Base-by-base conservation (phyloP, 2,329 filamentous ascomycete genomes). In the Phialocephala subalpina region DNA sequence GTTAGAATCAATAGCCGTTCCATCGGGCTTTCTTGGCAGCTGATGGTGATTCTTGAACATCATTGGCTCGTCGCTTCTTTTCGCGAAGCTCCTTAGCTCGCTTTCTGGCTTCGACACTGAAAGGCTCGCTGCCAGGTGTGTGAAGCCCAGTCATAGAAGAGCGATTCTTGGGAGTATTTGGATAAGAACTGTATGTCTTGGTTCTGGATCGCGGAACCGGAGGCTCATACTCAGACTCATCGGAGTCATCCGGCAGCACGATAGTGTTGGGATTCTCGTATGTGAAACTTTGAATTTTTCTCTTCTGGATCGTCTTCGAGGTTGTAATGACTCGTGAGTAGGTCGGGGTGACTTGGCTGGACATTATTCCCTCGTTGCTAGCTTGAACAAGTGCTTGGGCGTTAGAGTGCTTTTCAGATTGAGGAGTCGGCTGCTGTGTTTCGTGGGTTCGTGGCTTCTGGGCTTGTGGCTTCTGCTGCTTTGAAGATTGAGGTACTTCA, bases 281-380 rank as follows among this genome's bases (percentile, higher is more conserved):
- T 7, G 16, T 16, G 55, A 57, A 57, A 5, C 33, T 40, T 14
- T 38, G 55, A 11, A 57, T 35, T 18, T 22, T 22, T 20, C 20
- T n/a, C 33, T 57, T 57, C 16, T 35, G 35, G 11, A 57, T 20
- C 3, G 55, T 57, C 33, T 57, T 57, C 11, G 55, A 36, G 2
- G 29, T 57, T 22, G 55, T 57, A 20, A 57, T 20, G 2, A 57
- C 55, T 38, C 33, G 29, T 4, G 49, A 29, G 49, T 29, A 53
- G 16, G 22, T 1, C 14, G 35, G 55, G 6, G 18, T 56, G 5
- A 18, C 22, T n/a, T 18, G 18, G 20, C 25, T 33, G 11, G n/a
- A 8, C 9, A 8, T 35, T 11, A 16, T 7, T 7, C 27, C 22
- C 8, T 33, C 52, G 16, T n/a, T 14, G 11, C 14, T n/a, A 18